Evolutionary conservation across 495 filamentous ascomycete species (phyloP), one percentile per base, ranked within the genome.

Genomic region (Diplogelasinospora grovesii): DNA sequence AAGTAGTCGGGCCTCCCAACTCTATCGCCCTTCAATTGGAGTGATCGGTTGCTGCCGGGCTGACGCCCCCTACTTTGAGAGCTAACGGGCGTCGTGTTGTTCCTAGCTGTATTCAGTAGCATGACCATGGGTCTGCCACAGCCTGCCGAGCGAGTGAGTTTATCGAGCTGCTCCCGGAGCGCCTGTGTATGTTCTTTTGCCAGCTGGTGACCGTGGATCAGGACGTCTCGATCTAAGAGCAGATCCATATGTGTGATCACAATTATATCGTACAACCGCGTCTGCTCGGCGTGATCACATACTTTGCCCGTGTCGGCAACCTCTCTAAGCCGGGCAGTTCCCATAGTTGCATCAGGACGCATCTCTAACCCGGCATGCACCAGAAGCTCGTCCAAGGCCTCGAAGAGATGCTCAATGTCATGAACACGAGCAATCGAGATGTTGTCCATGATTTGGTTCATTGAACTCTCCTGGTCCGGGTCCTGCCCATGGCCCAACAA

Each of bases 351-450:
- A 29, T 11, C 3, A 3, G 4, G 20, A 0, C 32, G 18, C 11
- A 9, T 31, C 11, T 5, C 8, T 15, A 8, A 6, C 2, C 3
- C 35, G 7, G 26, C 38, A 6, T 33, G 32, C 3, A 57, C 58
- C 3, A n/a, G n/a, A n/a, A 78, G 23, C 52, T 78, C 75, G 2
- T 28, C 48, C 5, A 81, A 35, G 7, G 73, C 71, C 51, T 83
- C 77, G 60, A 55, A 66, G 19, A 82, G 39, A 3, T 78, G 78
- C 39, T 74, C 65, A 14, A 77, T 49, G 45, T 83, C 77, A 52
- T 81, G 81, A 5, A 82, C 69, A 3, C 72, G 51, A 41, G 77
- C 72, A 26, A 83, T 69, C 16, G 61, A 63, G 7, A 79, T 63
- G 18, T 60, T 56, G 26, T 75, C 70, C 0, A 83, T 58, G 37